Evolutionary conservation across 2,329 filamentous ascomycete species (phyloP), one percentile per base, ranked within the genome.

Genomic region (Penicillium sp.): DNA sequence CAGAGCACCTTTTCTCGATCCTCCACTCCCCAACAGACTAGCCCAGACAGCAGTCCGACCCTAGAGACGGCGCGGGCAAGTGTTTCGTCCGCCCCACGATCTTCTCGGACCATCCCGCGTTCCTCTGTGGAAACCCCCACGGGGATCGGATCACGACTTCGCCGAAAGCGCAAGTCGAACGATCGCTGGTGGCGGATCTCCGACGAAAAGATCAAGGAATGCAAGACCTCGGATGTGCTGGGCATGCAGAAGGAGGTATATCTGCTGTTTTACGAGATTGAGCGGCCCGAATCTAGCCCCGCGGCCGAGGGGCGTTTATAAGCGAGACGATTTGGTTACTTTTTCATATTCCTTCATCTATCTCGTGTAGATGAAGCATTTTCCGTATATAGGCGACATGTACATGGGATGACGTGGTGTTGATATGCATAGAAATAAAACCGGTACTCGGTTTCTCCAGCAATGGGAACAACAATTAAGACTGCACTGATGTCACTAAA

Each of bases 181-280:
- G 89, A 96, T 69, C 86, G 89, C 41, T 99, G 95, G 95, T 99
- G 95, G 95, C 86, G 95, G 35, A 96, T 99, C 63, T 97, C 93
- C 63, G 95, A 99, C 72, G 95, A 99, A 64, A 96, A 96, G 75
- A 86, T 98, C 68, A 95, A 93, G 71, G 93, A 98, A 75, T 89
- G 91, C 64, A 96, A 93, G 79, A 98, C 93, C 6, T 86, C 83
- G 53, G 95, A 99, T 65, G 91, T 99, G 7, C 75, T 99, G 56
- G 86, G 87, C 8, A 96, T 97, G 92, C 92, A 97, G 76, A 89
- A 88, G 68, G 95, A 99, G 75, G 93, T 98, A 0, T 99, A 99
- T 73, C 79, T 99, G 71, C 76, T 99, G 51, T 99, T 99, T 74
- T 99, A 99, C 75, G 93, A 98, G 79, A 78, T 96, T 66, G 90